Base-by-base conservation (phyloP, 345 rosid genomes). In the Eucalyptus guilfoylei region DNA sequence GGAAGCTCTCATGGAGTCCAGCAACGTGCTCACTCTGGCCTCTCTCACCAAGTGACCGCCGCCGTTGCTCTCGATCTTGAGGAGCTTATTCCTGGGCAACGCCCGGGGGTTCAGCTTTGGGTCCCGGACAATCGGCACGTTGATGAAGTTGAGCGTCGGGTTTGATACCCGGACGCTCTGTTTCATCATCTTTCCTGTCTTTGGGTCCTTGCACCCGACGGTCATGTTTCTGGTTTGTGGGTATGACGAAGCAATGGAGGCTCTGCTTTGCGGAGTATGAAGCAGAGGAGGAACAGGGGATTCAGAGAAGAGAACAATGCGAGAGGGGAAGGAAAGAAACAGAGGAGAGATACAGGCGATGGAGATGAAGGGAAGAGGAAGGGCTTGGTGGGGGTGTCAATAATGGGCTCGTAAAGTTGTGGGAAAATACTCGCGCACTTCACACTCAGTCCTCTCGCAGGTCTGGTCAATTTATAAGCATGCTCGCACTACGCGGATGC, bases 1-100 rank as follows among this genome's bases (percentile, higher is more conserved):
- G 83, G 99, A 95, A 88, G 96, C 96, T 92, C 96, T 95, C 98
- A 97, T 95, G 7, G 98, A 96, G 88, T 96, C 97, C 40, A 97
- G 91, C 97, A 94, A 96, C 37, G 96, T 91, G 87, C 92, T 88
- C 87, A 92, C 90, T 90, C 93, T 95, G 28, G 81, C 85, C 93
- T 52, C 89, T 91, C 91, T 88, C 90, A 89, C 89, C 90, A 90
- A 23, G 94, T 91, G 62, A 93, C 76, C 49, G 90, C 50, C 64
- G n/a, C 72, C 85, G 60, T 55, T 14, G 76, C 55, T 55, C 13
- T 87, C 80, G 26, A 50, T 48, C 45, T 45, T 32, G n/a, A 32
- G 87, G 16, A 40, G 49, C 81, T 85, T 34, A 60, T 72, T 45
- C 55, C 60, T 42, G 96, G 90, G 92, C 91, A 89, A 42, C 95